Conservation (phyloP, 2,329 filamentous ascomycete species). For the Microdochium trichocladiopsis region DNA sequence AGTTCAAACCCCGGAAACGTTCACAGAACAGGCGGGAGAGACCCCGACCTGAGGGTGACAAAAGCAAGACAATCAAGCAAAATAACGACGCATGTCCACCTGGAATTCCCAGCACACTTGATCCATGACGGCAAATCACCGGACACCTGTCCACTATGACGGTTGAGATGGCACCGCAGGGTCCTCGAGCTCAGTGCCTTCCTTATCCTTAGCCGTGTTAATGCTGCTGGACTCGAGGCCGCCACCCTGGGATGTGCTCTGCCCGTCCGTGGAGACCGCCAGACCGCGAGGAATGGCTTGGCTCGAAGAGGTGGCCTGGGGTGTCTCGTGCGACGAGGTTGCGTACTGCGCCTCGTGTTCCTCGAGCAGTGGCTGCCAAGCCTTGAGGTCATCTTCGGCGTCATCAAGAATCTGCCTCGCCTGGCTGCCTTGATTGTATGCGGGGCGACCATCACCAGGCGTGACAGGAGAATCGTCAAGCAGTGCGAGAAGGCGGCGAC, state of each 20-base stretch:
- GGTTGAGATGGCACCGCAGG: background rate
- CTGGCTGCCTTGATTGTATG: constrained; percentile 58
- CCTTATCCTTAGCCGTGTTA: background rate
- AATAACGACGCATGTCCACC: too few species aligned
- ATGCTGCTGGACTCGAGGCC: background rate
- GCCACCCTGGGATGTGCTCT: background rate
- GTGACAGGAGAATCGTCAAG: constrained; percentile 87
- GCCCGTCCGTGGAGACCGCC: background rate
- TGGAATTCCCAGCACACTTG: background rate
- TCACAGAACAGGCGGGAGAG: too few species aligned
- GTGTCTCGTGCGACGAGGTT: background rate
- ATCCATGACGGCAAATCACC: background rate
- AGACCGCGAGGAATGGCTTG: background rate
- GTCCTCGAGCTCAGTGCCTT: background rate
- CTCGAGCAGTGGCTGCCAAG: constrained; percentile 54
- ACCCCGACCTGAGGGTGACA: too few species aligned
- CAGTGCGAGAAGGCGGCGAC: constrained; percentile 73
- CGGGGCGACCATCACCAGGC: constrained; percentile 69
- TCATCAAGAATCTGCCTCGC: constrained; percentile 86
- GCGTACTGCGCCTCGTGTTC: constrained; percentile 4
- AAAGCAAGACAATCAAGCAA: too few species aligned
- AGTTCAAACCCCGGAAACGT: too few species aligned
- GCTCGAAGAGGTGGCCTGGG: background rate
- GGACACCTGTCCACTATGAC: background rate
- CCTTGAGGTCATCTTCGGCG: constrained; percentile 78